These are phyloP conservation scores for Aspergillus ellipticus DNA, from an alignment of 495 filamentous ascomycete species.

Conservation along the genomic window DNA sequence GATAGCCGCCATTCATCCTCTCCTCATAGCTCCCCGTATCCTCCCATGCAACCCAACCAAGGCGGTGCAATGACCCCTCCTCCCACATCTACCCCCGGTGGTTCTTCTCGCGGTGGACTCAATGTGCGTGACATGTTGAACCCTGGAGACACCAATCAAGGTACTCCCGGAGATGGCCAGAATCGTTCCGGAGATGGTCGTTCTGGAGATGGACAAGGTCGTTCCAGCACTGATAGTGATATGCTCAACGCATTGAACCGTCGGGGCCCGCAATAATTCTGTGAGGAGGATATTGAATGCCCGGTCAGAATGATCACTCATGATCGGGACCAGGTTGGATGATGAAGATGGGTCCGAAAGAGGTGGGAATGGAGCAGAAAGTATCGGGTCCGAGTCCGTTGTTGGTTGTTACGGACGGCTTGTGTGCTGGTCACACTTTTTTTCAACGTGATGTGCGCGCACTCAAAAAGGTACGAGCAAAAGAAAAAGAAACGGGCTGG, in stretches of 20 bases:
- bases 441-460: neutral
- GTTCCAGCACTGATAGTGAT: conserved; percentile 52
- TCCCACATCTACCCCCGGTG: conserved; percentile 36
- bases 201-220: conserved; percentile 20
- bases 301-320: neutral
- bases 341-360: neutral
- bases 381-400: neutral
- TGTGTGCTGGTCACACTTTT: conserved; percentile 25
- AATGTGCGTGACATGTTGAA: conserved; percentile 54
- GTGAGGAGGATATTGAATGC: neutral
- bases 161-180: too few species aligned
- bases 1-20: conserved; percentile 49
- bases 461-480: neutral
- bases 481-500: neutral
- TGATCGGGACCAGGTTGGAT: neutral
- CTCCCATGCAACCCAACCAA: conserved; percentile 36
- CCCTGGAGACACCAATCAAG: conserved; percentile 30
- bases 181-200: too few species aligned
- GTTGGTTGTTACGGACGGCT: conserved; percentile 7
- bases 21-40: conserved; percentile 48
- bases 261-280: conserved; percentile 29
- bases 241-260: conserved; percentile 56
- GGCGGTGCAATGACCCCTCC: conserved; percentile 36
- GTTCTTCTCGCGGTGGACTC: conserved; percentile 42
- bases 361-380: conserved; percentile 10